These are phyloP conservation scores for Flaveria bidentis DNA, from an alignment of 129 eudicot genomes.

Conservation along the genomic window DNA sequence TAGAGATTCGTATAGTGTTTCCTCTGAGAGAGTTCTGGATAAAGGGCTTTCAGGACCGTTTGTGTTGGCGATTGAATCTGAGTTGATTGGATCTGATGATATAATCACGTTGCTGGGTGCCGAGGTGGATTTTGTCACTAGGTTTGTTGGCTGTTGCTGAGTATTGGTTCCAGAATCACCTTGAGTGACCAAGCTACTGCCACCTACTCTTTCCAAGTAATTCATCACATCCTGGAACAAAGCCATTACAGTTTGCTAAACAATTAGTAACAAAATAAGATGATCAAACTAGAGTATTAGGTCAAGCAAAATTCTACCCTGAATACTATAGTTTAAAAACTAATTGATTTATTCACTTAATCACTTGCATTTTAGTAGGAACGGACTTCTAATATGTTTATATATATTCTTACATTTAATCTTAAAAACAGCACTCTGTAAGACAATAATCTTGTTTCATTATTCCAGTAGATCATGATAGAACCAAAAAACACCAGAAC, in stretches of 20 bases:
- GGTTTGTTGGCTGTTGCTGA: conserved; percentile 45
- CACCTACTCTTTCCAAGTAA: conserved; percentile 68
- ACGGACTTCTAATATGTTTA: neutral
- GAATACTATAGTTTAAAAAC: neutral
- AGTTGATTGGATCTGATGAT: conserved; percentile 42
- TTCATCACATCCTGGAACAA: conserved; percentile 71
- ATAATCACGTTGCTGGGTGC: conserved; percentile 48
- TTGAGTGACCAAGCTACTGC: conserved; percentile 52
- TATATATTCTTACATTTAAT: neutral
- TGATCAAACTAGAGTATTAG: neutral
- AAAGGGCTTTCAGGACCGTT: conserved; percentile 65
- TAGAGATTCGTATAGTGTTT: conserved; percentile 66
- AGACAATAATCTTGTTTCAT: neutral
- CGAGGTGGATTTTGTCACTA: conserved; percentile 59
- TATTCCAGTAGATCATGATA: conserved; percentile 16
- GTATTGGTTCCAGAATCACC: conserved; percentile 59
- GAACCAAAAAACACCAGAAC: neutral
- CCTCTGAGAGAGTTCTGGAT: conserved; percentile 77
- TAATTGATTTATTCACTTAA: neutral
- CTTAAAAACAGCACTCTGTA: conserved; percentile 1
- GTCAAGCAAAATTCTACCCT: conserved; percentile 14
- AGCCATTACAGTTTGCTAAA: neutral
- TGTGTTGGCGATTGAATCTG: conserved; percentile 49
- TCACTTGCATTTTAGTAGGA: neutral
- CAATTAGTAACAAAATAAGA: neutral